These are phyloP conservation scores for Iberis amara DNA, from an alignment of 441 rosid genomes.

Conservation along the genomic window DNA sequence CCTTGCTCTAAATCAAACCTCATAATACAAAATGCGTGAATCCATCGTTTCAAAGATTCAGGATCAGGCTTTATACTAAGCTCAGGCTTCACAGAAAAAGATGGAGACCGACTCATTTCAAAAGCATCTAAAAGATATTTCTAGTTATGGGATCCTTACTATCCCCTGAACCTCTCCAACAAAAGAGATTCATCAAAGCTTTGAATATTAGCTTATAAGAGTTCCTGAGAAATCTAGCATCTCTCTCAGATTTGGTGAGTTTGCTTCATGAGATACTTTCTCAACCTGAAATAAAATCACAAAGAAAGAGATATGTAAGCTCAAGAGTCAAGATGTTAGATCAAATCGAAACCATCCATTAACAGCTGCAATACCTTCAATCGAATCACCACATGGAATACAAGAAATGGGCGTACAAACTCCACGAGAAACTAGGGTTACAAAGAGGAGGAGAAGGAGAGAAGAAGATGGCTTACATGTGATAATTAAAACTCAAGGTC, in stretches of 20 bases:
- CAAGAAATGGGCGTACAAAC: no score
- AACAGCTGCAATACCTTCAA: constrained; percentile 6
- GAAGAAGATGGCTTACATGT: no score
- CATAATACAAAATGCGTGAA: constrained; percentile 75
- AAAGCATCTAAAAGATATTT: constrained; percentile 26
- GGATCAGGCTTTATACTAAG: constrained; percentile 55
- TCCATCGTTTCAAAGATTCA: constrained; percentile 71
- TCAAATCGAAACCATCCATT: constrained; percentile 15
- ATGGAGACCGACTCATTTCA: constrained; percentile 89
- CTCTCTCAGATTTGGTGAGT: constrained; percentile 20
- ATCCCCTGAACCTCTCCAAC: constrained; percentile 24
- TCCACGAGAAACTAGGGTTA: no score
- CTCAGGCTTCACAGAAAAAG: constrained; percentile 74
- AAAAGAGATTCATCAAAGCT: constrained; percentile 27
- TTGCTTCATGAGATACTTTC: constrained; percentile 19
- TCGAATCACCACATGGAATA: constrained; percentile 11
- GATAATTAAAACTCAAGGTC: no score
- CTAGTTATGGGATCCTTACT: constrained; percentile 21
- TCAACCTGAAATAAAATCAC: constrained; percentile 9
- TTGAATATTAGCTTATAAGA: background rate
- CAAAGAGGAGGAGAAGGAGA: no score
- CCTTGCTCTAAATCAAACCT: constrained; percentile 98
- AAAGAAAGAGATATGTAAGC: constrained; percentile 5
- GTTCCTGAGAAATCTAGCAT: background rate
- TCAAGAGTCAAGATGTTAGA: constrained; percentile 17